Evolutionary conservation across 345 rosid species (phyloP), one percentile per base, ranked within the genome.

Genomic region (Streptanthus diversifolius): DNA sequence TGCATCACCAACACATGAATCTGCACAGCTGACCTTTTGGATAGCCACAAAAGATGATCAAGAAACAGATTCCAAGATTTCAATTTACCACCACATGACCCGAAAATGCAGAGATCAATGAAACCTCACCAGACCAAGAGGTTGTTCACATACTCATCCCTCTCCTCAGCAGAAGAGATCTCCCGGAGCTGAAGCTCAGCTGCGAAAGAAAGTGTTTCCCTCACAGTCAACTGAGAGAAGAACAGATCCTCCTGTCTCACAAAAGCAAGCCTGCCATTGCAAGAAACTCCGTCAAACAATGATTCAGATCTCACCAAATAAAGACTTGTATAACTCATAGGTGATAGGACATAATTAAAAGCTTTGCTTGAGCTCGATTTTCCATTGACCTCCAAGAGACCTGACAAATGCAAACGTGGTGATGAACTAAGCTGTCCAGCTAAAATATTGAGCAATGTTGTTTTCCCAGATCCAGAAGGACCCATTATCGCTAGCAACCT

Each of bases 391-490:
- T 91, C 96, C 87, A 91, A 78, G 66, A 85, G 95, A n/a, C 99
- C 99, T 0, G 99, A 95, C 65, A 95, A 81, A 74, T 80, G 87
- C 77, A 91, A 52, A 39, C 82, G 85, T 3, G 91, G 88, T 0
- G 92, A 89, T 1, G 87, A 87, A 71, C 66, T 51, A 8, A 91
- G 77, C 83, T 91, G 99, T 40, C 96, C 93, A 0, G 95, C 97
- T 41, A 95, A 78, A 81, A 95, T 90, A 68, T 95, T 95, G 30
- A 95, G 88, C 84, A 95, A 77, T 2, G 99, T 89, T 25, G 99
- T 95, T 76, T 91, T 95, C 58, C 99, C 99, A n/a, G 99, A 95
- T 12, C 99, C 99, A 5, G 99, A 91, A 4, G 99, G 93, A 2
- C 99, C 97, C 99, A 95, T 95, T 36, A 89, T 84, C 15, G 99